Conservation (phyloP, 768 basidiomycete genomes). For the Clitopilus hobsonii region DNA sequence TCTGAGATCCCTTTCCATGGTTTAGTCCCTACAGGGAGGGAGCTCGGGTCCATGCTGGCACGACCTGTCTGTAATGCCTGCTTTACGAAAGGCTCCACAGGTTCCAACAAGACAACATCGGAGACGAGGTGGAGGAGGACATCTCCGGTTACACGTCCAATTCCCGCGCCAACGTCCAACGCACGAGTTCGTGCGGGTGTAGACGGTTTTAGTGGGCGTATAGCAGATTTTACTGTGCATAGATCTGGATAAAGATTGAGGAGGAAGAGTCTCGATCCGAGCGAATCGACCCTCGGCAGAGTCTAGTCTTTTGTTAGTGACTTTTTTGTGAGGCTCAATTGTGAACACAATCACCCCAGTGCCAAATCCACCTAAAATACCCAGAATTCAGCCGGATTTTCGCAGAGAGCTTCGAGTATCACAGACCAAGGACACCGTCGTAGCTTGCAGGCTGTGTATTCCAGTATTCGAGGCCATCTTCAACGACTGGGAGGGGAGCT, state of each 20-base stretch:
- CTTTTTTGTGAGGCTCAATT: neutral
- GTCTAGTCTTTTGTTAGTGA: constrained; percentile 41
- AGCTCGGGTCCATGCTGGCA: constrained; percentile 22
- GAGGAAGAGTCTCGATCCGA: constrained; percentile 86
- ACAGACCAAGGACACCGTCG: constrained; percentile 78
- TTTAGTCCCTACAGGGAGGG: constrained; percentile 15
- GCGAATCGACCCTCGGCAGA: constrained; percentile 84
- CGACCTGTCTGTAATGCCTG: constrained; percentile 52
- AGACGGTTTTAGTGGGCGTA: constrained; percentile 42
- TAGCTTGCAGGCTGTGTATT: constrained; percentile 71
- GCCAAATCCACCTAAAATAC: constrained; percentile 33
- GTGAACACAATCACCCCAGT: constrained; percentile 43
- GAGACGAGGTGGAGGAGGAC: constrained; percentile 87
- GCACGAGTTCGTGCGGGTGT: constrained; percentile 48
- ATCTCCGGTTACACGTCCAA: constrained; percentile 86
- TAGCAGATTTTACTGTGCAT: constrained; percentile 68
- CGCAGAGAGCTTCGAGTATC: constrained; percentile 12
- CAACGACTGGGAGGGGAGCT: constrained; percentile 52
- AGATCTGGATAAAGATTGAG: constrained; percentile 78
- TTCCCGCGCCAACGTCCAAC: constrained; percentile 91
- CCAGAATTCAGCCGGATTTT: constrained; percentile 1
- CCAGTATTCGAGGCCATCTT: constrained; percentile 88
- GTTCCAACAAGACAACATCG: constrained; percentile 88
- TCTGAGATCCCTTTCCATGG: constrained; percentile 70
- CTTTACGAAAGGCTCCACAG: constrained; percentile 71